Conservation (phyloP, 2,329 filamentous ascomycete genomes). For the Stagonosporopsis chrysanthemi region DNA sequence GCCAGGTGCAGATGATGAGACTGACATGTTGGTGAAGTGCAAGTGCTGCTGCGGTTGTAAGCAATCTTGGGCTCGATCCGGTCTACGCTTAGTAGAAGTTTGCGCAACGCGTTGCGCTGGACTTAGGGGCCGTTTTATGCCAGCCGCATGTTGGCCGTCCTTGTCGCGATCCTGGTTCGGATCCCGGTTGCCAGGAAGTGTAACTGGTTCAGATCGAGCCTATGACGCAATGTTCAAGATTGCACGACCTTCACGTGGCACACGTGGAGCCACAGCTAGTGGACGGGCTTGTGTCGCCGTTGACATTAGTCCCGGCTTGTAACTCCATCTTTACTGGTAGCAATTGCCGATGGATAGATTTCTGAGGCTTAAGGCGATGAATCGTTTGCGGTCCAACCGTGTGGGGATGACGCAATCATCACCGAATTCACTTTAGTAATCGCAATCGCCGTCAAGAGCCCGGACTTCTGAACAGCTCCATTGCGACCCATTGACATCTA, state of each 20-base stretch:
- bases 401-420: slow-evolving; percentile 18
- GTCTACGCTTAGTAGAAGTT: neutral
- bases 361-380: neutral
- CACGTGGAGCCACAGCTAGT: neutral
- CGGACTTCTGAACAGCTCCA: neutral
- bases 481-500: neutral
- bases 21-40: slow-evolving; percentile 32
- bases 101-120: slow-evolving; percentile 13
- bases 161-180: slow-evolving; percentile 25
- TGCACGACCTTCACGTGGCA: slow-evolving; percentile 8
- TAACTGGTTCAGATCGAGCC: slow-evolving; percentile 11
- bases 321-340: too few species aligned
- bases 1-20: slow-evolving; percentile 34
- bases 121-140: slow-evolving; percentile 12
- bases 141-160: slow-evolving; percentile 15
- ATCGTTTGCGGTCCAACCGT: neutral
- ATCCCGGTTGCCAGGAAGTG: slow-evolving; percentile 20
- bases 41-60: neutral
- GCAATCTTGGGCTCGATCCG: neutral
- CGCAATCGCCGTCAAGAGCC: neutral
- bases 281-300: neutral
- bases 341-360: neutral
- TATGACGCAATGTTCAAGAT: slow-evolving; percentile 19
- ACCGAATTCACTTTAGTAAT: slow-evolving; percentile 9
- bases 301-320: too few species aligned